Percentiles rank a stretch among this genome's conserved stretches.
Conservation (phyloP, 352 stramenopile genomes). For the Globisporangium mamillatum region DNA sequence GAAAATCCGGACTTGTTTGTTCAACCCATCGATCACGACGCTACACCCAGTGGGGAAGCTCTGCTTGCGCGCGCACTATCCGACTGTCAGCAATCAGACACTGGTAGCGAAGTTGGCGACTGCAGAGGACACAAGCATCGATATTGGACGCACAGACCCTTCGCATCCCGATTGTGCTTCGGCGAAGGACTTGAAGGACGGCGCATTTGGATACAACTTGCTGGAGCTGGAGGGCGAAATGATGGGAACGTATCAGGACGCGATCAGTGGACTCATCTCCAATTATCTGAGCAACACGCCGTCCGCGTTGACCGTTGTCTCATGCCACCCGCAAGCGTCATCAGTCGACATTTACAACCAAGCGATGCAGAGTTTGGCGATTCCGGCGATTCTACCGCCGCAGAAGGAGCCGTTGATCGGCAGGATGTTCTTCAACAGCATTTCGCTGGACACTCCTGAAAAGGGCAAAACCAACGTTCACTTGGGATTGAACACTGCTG, state of each 20-base stretch:
- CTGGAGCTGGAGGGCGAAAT: constrained; percentile 68
- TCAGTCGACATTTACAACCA: constrained; percentile 67
- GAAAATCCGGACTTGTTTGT: constrained; percentile 77
- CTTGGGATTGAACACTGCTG: constrained; percentile 42
- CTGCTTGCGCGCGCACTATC: constrained; percentile 63
- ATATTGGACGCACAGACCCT: constrained; percentile 35
- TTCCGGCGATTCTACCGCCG: constrained; percentile 54
- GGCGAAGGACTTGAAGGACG: constrained; percentile 23
- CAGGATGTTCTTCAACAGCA: constrained; percentile 62
- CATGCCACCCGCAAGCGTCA: constrained; percentile 56
- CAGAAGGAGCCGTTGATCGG: constrained; percentile 59
- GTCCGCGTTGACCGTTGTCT: constrained; percentile 55
- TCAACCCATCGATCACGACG: constrained; percentile 74
- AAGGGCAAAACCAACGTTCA: constrained; percentile 41
- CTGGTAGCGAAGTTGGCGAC: constrained; percentile 60
- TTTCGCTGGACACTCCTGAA: constrained; percentile 46
- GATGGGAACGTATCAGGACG: constrained; percentile 50
- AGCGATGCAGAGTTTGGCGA: constrained; percentile 70
- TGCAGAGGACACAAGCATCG: constrained; percentile 31
- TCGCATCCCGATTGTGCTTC: constrained; percentile 62
- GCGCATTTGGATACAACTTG: constrained; percentile 62
- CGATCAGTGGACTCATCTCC: constrained; percentile 72
- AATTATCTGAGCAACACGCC: constrained; percentile 68
- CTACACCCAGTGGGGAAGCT: constrained; percentile 61
- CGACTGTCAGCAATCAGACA: constrained; percentile 29